Base-by-base conservation (phyloP, 176 grass and related monocot species). In the Areca catechu region DNA sequence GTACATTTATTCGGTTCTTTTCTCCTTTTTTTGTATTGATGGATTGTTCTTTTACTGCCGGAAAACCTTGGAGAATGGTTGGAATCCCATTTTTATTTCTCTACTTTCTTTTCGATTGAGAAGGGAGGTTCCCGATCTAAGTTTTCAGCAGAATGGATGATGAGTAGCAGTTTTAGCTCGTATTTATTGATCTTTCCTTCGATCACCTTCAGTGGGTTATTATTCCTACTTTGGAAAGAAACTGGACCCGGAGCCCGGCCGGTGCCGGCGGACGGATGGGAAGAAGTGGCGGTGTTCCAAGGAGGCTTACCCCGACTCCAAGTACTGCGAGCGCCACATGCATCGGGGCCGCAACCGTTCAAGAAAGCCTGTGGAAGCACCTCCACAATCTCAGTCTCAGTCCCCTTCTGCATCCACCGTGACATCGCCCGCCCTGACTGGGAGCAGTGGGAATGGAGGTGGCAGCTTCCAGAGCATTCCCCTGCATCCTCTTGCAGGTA, bases 331-430 rank as follows among this genome's bases (percentile, higher is more conserved):
- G 74, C 86, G 91, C 69, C 90, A 95, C 82, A 95, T 95, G 85
- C 90, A 95, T 62, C 85, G 90, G 34, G 85, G 90, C 65, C 85
- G 90, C 61, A 89, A 63, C 72, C 90, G 90, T 95, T 95, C 90
- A 95, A 95, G 85, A 95, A 95, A 95, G 86, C 86, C 91, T 86
- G 90, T 90, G 90, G 90, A 95, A 95, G 30, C 86, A 65, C 90
- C 22, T 19, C 74, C 24, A 43, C 85, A 67, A 53, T 25, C 71
- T 15, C 78, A 63, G 54, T 37, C 71, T 17, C 75, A 57, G 56
- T 16, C 65, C 2, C 6, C 75, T 2, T 24, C 71, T 14, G 48
- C 58, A 10, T 43, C 74, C 49, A 27, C 19, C n/a, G 28, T 43
- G 1, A 15, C 19, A n/a, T 43, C 59, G 2, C 59, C 18, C 25